phyloP scores from a whole-genome alignment of 139 green algal species.

The Dunaliella sp. region DNA sequence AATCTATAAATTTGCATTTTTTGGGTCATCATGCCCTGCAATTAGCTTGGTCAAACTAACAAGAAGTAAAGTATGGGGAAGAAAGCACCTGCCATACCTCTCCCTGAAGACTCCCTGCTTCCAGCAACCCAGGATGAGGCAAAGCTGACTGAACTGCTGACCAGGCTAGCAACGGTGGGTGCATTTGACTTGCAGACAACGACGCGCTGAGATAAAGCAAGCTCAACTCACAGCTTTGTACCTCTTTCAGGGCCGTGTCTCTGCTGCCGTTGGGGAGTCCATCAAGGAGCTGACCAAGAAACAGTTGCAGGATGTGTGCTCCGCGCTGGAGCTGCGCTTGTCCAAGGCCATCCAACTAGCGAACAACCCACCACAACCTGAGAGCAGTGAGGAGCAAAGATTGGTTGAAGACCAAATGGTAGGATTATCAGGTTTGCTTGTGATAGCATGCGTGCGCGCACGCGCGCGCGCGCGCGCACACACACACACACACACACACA shows the following conservation, averaged over 20 bases:
- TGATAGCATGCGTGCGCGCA: not conserved
- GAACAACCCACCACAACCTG: not conserved
- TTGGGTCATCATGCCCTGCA: not conserved
- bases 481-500: too few species aligned
- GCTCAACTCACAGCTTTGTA: not conserved
- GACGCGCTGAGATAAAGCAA: not conserved
- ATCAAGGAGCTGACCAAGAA: slow-evolving; percentile 20
- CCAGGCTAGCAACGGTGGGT: not conserved
- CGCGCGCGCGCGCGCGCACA: not conserved
- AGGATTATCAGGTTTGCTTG: not conserved
- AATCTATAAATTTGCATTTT: too few species aligned
- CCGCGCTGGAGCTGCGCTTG: slow-evolving; percentile 20
- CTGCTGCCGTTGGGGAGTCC: not conserved
- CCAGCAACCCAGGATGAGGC: not conserved
- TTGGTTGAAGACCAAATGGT: not conserved
- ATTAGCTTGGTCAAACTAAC: not conserved
- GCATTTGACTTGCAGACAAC: not conserved
- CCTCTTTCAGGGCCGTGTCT: not conserved
- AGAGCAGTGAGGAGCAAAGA: slow-evolving; percentile 1
- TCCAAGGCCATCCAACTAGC: not conserved
- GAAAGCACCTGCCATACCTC: too few species aligned
- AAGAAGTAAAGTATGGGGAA: too few species aligned
- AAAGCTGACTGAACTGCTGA: not conserved
- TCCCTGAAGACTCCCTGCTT: too few species aligned
- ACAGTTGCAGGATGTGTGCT: slow-evolving; percentile 18